Conservation (phyloP, 1,284 basidiomycete species). For the Volvariella surrecta region DNA sequence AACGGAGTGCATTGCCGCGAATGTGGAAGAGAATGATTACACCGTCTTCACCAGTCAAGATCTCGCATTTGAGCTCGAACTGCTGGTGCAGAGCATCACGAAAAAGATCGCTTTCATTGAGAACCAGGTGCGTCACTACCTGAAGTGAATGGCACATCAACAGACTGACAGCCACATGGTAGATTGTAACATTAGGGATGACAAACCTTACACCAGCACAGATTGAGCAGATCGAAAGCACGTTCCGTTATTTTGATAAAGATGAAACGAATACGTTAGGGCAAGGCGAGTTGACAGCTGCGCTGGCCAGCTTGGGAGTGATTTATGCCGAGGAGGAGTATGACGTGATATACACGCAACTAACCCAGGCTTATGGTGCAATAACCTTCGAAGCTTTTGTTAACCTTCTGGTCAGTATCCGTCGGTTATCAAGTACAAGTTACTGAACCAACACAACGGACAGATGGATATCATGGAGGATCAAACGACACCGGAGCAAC, state of each 20-base stretch:
- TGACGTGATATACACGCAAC: conserved; percentile 77
- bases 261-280: conserved; percentile 87
- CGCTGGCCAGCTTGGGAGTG: conserved; percentile 90
- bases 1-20: conserved; percentile 78
- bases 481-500: conserved; percentile 86
- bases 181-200: conserved; percentile 90
- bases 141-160: not conserved
- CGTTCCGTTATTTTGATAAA: conserved; percentile 96
- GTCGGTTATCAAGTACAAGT: conserved; percentile 6
- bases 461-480: conserved; percentile 95
- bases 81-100: conserved; percentile 72
- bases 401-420: conserved; percentile 68
- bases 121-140: conserved; percentile 64
- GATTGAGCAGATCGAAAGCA: conserved; percentile 94
- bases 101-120: conserved; percentile 95
- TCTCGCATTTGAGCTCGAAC: conserved; percentile 83
- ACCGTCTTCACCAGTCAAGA: conserved; percentile 90
- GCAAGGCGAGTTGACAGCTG: conserved; percentile 83
- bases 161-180: conserved; percentile 9
- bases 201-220: conserved; percentile 93
- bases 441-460: conserved; percentile 1
- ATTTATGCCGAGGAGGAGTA: conserved; percentile 91
- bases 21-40: conserved; percentile 96
- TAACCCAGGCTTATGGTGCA: conserved; percentile 80
- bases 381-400: conserved; percentile 95